Evolutionary conservation across 306 rosid genomes (phyloP).

Genomic region (Dalbergia cultrata): DNA sequence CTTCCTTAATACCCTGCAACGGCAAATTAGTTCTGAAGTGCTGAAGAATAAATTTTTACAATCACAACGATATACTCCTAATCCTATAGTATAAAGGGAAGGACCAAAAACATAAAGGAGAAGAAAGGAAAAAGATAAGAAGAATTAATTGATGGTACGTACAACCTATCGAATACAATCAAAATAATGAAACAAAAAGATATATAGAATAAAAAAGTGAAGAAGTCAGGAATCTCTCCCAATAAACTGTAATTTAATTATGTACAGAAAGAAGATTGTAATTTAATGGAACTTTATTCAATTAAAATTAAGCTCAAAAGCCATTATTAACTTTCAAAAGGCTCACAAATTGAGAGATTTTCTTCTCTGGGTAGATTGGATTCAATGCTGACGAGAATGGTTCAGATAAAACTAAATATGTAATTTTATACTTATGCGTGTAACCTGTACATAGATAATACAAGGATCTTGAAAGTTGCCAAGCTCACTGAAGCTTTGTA

Average conservation of each 20-base stretch:
- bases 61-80: slow-evolving; percentile 23
- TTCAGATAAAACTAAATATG: slow-evolving; percentile 1
- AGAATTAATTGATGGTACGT: not conserved
- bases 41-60: slow-evolving; percentile 6
- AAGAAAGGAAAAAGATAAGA: not conserved
- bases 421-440: not conserved
- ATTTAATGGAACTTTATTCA: slow-evolving; percentile 8
- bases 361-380: not conserved
- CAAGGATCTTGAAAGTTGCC: not conserved
- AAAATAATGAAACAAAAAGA: not conserved
- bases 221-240: not conserved
- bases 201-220: not conserved
- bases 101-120: not conserved
- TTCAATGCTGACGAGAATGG: not conserved
- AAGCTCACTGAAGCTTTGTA: not conserved
- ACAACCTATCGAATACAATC: not conserved
- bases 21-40: slow-evolving; percentile 26
- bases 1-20: slow-evolving; percentile 89
- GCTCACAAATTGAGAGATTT: not conserved
- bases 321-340: not conserved
- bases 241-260: not conserved
- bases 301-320: not conserved
- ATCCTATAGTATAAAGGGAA: slow-evolving; percentile 36
- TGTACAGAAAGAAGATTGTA: not conserved
- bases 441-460: not conserved